A percentile compares a stretch with the other conserved stretches of the same genome.
phyloP scores from a whole-genome alignment of 2,329 filamentous ascomycete species.

The Colletotrichum orbiculare region DNA sequence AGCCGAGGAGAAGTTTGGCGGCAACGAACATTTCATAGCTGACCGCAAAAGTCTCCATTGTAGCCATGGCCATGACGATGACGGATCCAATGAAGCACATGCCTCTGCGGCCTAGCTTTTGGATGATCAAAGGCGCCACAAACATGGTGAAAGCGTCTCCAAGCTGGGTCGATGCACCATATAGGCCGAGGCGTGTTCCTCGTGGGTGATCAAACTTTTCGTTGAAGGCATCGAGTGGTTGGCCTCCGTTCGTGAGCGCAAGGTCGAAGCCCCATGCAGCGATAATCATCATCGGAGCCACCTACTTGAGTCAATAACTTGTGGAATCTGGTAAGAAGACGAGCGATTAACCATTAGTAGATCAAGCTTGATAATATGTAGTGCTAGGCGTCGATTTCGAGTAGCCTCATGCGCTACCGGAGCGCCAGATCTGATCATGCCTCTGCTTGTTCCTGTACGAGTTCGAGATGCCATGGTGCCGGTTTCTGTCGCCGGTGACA shows the following conservation, averaged over 20 bases:
- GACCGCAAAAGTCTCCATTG: constrained; percentile 9
- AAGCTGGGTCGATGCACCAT: constrained; percentile 27
- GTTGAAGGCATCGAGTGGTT: constrained; percentile 28
- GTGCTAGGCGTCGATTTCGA: too few relatives aligned
- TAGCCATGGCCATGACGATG: constrained; percentile 21
- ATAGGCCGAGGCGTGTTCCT: constrained; percentile 28
- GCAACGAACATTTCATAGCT: constrained; percentile 13
- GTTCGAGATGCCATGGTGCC: too few relatives aligned
- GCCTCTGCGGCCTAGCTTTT: constrained; percentile 20
- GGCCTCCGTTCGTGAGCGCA: constrained; percentile 26
- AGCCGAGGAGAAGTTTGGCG: too few relatives aligned
- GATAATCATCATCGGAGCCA: not conserved
- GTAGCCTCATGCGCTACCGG: too few relatives aligned
- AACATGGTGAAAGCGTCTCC: constrained; percentile 29
- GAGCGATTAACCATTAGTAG: not conserved
- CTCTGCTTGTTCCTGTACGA: too few relatives aligned
- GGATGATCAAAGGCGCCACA: constrained; percentile 24
- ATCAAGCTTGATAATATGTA: not conserved
- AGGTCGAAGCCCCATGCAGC: constrained; percentile 31
- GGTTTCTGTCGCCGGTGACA: too few relatives aligned
- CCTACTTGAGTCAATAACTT: not conserved
- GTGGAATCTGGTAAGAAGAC: not conserved
- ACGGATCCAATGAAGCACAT: constrained; percentile 19
- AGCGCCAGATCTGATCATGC: too few relatives aligned
- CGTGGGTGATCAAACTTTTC: constrained; percentile 22